phyloP scores from a whole-genome alignment of 192 early-diverging fungal species.

The Coemansia sp. region DNA sequence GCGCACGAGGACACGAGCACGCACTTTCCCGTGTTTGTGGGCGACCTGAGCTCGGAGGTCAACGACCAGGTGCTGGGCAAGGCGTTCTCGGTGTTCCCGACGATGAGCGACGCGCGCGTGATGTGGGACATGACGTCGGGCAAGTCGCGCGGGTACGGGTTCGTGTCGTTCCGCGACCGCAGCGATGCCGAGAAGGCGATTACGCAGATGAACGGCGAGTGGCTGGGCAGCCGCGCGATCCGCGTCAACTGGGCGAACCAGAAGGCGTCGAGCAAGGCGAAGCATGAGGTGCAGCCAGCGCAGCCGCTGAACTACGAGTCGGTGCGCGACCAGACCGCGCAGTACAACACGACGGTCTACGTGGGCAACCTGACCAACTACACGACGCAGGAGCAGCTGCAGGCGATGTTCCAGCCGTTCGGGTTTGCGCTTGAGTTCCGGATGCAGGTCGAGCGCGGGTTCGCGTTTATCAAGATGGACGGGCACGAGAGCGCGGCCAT shows the following conservation, averaged over 20 bases:
- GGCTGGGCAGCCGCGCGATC: conserved; percentile 79
- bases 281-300: conserved; percentile 9
- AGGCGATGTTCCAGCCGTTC: conserved; percentile 69
- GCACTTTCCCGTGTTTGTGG: conserved; percentile 90
- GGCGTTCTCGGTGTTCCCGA: conserved; percentile 58
- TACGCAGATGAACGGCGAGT: conserved; percentile 81
- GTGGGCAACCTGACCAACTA: conserved; percentile 81
- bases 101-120: conserved; percentile 76
- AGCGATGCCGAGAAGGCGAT: conserved; percentile 85
- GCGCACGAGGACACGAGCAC: conserved; percentile 64
- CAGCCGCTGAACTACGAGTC: conserved; percentile 63
- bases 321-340: conserved; percentile 69
- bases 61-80: conserved; percentile 74
- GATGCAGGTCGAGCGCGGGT: conserved; percentile 86
- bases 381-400: conserved; percentile 66
- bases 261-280: conserved; percentile 52
- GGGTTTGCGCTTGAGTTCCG: conserved; percentile 77
- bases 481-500: conserved; percentile 84
- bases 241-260: conserved; percentile 95
- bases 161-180: conserved; percentile 86
- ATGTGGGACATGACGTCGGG: conserved; percentile 90
- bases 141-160: conserved; percentile 89
- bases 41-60: conserved; percentile 87
- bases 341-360: conserved; percentile 85
- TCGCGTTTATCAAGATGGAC: conserved; percentile 90